phyloP scores from a whole-genome alignment of 805 yeast species.

The Huiozyma sinensis region DNA sequence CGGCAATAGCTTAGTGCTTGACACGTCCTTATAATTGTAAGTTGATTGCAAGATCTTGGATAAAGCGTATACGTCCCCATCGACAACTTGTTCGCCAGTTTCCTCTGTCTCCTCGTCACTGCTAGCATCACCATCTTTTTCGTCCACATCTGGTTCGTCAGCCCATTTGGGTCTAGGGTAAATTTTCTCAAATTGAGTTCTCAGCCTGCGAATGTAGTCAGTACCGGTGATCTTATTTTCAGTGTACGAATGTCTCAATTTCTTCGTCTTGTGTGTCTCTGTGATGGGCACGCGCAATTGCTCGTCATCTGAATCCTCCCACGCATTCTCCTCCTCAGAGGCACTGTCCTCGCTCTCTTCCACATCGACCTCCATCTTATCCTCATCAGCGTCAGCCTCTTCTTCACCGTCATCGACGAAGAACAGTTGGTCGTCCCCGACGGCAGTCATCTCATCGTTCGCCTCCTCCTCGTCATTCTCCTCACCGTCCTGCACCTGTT shows the following conservation, averaged over 20 bases:
- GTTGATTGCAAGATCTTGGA: conserved; percentile 30
- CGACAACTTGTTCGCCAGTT: conserved; percentile 22
- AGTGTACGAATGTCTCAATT: conserved; percentile 51
- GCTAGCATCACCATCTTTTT: conserved; percentile 18
- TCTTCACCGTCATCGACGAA: conserved; percentile 24
- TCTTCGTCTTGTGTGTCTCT: conserved; percentile 50
- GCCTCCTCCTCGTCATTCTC: conserved; percentile 19
- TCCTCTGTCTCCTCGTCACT: conserved; percentile 18
- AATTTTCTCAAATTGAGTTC: conserved; percentile 60
- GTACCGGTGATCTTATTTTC: conserved; percentile 48
- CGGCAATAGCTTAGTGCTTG: conserved; percentile 49
- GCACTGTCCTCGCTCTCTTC: conserved; percentile 27
- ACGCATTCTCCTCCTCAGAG: conserved; percentile 38
- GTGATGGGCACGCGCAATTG: conserved; percentile 48
- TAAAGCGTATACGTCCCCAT: conserved; percentile 34
- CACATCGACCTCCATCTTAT: conserved; percentile 8
- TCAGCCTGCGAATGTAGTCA: conserved; percentile 50
- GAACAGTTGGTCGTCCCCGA: conserved; percentile 22
- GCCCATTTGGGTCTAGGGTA: conserved; percentile 86
- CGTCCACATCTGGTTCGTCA: conserved; percentile 26
- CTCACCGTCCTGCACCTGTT: conserved; percentile 24
- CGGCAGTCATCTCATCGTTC: conserved; percentile 24
- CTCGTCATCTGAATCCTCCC: conserved; percentile 93
- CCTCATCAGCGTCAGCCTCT: conserved; percentile 20
- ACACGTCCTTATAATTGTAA: conserved; percentile 31